Percentiles rank a stretch among this genome's conserved stretches.
Conservation (phyloP, 257 asterid species). For the Salvia splendens region DNA sequence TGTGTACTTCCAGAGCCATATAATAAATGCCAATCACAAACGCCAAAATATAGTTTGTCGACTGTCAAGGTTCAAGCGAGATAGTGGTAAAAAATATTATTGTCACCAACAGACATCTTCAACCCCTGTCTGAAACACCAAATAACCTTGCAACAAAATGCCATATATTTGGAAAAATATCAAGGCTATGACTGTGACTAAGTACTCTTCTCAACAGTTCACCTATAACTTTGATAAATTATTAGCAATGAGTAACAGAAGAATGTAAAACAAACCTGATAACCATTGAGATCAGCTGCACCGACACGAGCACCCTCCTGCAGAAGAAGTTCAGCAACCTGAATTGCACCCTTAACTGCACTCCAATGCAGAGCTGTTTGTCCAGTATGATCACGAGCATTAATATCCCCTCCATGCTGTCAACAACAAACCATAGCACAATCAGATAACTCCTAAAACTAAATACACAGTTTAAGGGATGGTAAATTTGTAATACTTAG, state of each 20-base stretch:
- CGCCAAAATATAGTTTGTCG: background rate
- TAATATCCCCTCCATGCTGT: conserved; percentile 93
- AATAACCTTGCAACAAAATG: conserved; percentile 2
- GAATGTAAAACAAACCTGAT: conserved; percentile 65
- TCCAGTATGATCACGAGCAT: conserved; percentile 90
- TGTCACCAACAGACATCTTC: conserved; percentile 8
- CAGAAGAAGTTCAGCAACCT: conserved; percentile 89
- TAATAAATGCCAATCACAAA: conserved; percentile 7
- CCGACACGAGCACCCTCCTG: conserved; percentile 88
- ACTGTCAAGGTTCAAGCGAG: background rate
- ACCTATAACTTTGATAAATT: conserved; percentile 4
- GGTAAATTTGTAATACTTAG: background rate
- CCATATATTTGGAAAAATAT: conserved; percentile 16
- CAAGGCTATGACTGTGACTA: background rate
- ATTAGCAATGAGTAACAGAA: conserved; percentile 22
- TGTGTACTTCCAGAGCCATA: background rate
- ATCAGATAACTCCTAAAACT: conserved; percentile 29
- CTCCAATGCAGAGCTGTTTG: conserved; percentile 99
- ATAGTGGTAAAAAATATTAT: background rate
- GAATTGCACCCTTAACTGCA: conserved; percentile 95
- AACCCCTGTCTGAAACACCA: background rate
- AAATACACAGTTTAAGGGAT: background rate
- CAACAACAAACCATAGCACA: conserved; percentile 34
- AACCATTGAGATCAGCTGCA: conserved; percentile 83
- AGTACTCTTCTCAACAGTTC: background rate